Percentiles rank a stretch among this genome's conserved stretches.
Evolutionary conservation across 192 early-diverging fungal species (phyloP).

Genomic region (Rhizoclosmatium globosum): DNA sequence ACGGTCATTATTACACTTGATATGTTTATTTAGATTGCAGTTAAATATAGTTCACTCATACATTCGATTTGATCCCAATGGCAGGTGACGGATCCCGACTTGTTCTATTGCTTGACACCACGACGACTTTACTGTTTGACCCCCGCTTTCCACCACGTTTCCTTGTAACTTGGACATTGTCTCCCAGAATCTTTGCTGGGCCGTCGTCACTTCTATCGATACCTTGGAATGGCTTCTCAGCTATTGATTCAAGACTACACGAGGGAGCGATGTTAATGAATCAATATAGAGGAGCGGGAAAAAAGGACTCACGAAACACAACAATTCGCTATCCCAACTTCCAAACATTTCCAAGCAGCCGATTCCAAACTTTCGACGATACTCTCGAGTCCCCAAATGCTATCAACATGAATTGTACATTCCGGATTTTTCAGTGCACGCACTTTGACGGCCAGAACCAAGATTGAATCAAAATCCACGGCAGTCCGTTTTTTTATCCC

Average conservation of each 20-base stretch:
- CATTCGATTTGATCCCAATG: too few relatives aligned
- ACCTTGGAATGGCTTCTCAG: not conserved
- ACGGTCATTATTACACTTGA: too few relatives aligned
- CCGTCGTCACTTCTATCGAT: not conserved
- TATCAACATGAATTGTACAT: not conserved
- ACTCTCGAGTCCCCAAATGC: slow-evolving; percentile 9
- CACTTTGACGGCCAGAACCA: slow-evolving; percentile 1
- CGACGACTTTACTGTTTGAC: too few relatives aligned
- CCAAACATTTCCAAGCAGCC: not conserved
- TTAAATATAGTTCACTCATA: too few relatives aligned
- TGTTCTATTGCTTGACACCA: too few relatives aligned
- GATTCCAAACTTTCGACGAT: not conserved
- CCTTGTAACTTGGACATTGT: not conserved
- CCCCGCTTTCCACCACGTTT: not conserved
- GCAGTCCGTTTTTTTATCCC: not conserved
- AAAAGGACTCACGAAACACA: slow-evolving; percentile 5
- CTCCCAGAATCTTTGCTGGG: not conserved
- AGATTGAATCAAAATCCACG: slow-evolving; percentile 8
- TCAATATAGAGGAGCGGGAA: not conserved
- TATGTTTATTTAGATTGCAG: too few relatives aligned
- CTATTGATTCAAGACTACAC: not conserved
- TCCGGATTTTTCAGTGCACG: not conserved
- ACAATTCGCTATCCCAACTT: not conserved
- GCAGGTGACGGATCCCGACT: too few relatives aligned
- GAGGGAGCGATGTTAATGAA: too few relatives aligned